Percentiles rank a stretch among this genome's conserved stretches.
Evolutionary conservation across 129 eudicot genomes (phyloP).

Genomic region (Kitagawia praeruptora): DNA sequence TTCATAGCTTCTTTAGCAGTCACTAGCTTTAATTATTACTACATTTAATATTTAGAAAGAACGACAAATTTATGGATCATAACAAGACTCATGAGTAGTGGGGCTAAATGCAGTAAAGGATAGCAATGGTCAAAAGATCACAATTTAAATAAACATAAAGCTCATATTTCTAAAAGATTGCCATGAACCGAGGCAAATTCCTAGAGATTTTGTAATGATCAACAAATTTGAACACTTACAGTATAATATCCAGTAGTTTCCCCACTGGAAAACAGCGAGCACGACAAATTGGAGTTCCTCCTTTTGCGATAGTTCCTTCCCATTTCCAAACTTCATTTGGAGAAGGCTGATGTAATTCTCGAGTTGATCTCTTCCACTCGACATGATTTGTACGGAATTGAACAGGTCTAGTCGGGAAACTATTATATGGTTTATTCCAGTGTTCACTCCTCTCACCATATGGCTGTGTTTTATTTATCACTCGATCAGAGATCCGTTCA

Average conservation of each 20-base stretch:
- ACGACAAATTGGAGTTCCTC: constrained; percentile 79
- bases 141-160: not conserved
- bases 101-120: not conserved
- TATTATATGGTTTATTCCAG: constrained; percentile 32
- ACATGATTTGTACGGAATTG: constrained; percentile 28
- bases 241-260: constrained; percentile 52
- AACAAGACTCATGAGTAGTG: not conserved
- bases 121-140: not conserved
- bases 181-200: not conserved
- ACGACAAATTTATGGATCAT: not conserved
- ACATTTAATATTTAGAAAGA: not conserved
- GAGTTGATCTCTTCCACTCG: constrained; percentile 46
- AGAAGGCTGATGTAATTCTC: constrained; percentile 40
- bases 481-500: constrained; percentile 39
- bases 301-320: constrained; percentile 91
- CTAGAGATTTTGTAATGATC: not conserved
- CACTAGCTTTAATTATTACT: not conserved
- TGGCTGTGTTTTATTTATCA: constrained; percentile 33
- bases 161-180: not conserved
- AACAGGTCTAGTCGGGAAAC: constrained; percentile 28
- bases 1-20: not conserved
- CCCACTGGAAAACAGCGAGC: constrained; percentile 98
- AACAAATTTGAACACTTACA: constrained; percentile 52
- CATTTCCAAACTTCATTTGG: constrained; percentile 69
- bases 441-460: constrained; percentile 44